These are phyloP conservation scores for Hibiscus syriacus DNA, from an alignment of 345 rosid species.

Conservation along the genomic window DNA sequence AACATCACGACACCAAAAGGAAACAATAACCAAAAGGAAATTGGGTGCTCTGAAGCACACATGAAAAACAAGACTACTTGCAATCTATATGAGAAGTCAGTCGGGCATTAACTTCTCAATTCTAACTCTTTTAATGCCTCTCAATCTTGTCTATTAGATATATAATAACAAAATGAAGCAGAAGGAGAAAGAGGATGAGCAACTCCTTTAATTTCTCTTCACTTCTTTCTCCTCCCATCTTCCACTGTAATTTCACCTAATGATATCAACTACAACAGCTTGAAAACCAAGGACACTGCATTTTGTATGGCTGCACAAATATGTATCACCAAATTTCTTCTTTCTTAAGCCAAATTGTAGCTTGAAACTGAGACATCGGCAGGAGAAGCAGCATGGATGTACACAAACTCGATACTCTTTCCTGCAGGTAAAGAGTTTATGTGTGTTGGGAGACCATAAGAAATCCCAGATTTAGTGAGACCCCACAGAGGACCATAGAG, in stretches of 20 bases:
- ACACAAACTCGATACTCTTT: conserved; percentile 79
- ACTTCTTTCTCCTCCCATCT: conserved; percentile 55
- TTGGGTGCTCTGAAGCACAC: conserved; percentile 25
- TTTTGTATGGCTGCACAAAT: conserved; percentile 48
- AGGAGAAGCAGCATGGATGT: conserved; percentile 73
- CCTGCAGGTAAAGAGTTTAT: conserved; percentile 57
- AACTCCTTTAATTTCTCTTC: conserved; percentile 58
- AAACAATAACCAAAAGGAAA: neutral
- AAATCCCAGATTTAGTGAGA: conserved; percentile 43
- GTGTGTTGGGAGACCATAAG: conserved; percentile 69
- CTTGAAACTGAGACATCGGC: conserved; percentile 64
- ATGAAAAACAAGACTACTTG: conserved; percentile 28
- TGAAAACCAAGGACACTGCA: conserved; percentile 21
- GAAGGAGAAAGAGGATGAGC: conserved; percentile 99
- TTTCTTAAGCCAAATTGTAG: conserved; percentile 64
- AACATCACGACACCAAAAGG: conserved; percentile 20
- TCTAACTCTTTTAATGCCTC: conserved; percentile 18
- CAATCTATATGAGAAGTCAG: conserved; percentile 25
- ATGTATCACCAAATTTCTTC: conserved; percentile 6
- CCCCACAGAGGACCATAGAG: conserved; percentile 98
- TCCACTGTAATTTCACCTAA: conserved; percentile 28
- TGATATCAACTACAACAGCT: conserved; percentile 29
- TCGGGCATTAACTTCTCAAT: conserved; percentile 24
- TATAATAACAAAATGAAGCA: conserved; percentile 23
- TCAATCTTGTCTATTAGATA: conserved; percentile 20